Percentiles rank a stretch among this genome's conserved stretches.
Evolutionary conservation across 306 rosid genomes (phyloP).

Genomic region (Adenanthera pavonina): DNA sequence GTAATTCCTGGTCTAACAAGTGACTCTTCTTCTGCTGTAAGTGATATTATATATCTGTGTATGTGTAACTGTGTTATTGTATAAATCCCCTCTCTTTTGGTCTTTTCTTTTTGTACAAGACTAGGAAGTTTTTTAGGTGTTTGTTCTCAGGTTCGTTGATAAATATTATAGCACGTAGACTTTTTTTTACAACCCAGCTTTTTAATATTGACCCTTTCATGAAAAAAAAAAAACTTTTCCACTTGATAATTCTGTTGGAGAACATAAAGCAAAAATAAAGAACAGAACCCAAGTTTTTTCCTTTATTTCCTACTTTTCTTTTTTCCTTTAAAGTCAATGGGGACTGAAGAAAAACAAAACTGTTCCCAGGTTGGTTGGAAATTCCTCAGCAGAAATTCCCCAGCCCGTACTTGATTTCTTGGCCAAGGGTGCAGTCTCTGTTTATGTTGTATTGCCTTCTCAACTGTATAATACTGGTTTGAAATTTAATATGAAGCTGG

Average conservation of each 20-base stretch:
- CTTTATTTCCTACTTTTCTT: background rate
- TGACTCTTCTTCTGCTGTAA: slow-evolving; percentile 82
- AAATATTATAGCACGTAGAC: no score
- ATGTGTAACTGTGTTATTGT: slow-evolving; percentile 8
- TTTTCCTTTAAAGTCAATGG: background rate
- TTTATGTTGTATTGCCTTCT: background rate
- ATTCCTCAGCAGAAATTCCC: background rate
- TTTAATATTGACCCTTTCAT: no score
- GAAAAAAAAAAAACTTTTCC: no score
- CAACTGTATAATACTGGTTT: background rate
- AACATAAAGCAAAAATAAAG: no score
- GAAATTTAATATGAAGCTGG: background rate
- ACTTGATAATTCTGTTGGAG: no score
- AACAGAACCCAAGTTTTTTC: background rate
- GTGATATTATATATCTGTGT: slow-evolving; percentile 41
- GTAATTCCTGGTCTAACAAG: slow-evolving; percentile 91
- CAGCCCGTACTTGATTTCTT: slow-evolving; percentile 19
- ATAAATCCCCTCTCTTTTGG: background rate
- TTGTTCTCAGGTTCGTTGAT: no score
- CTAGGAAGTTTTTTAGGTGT: no score
- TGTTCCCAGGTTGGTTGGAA: background rate
- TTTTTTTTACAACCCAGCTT: no score
- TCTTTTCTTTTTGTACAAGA: background rate
- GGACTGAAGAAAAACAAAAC: slow-evolving; percentile 2
- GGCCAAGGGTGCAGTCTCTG: slow-evolving; percentile 18